phyloP scores from a whole-genome alignment of 257 asterid genomes.

The Ocimum tenuiflorum region DNA sequence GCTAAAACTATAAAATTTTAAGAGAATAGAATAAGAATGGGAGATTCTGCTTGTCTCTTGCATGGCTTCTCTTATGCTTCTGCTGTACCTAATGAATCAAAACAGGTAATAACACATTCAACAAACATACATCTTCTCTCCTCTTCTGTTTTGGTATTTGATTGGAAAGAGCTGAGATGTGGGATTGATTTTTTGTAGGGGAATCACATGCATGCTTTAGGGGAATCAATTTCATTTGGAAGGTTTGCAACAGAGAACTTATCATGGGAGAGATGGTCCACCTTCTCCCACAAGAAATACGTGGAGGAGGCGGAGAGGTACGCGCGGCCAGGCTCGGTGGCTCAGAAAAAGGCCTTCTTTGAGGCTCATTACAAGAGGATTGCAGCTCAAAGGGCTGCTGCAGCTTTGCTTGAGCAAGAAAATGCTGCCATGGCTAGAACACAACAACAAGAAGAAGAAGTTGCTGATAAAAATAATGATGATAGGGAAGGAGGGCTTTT shows the following conservation, averaged over 20 bases:
- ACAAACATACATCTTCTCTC: background rate
- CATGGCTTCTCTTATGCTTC: conserved; percentile 74
- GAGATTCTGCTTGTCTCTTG: conserved; percentile 72
- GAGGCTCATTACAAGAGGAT: conserved; percentile 95
- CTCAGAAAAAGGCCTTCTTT: conserved; percentile 92
- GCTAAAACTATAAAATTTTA: background rate
- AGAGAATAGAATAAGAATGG: conserved; percentile 54
- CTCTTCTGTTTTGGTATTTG: background rate
- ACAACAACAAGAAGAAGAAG: conserved; percentile 10
- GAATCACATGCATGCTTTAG: conserved; percentile 57
- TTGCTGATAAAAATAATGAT: background rate
- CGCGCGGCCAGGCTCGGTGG: conserved; percentile 81
- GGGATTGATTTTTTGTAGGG: conserved; percentile 39
- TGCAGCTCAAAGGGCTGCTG: conserved; percentile 84
- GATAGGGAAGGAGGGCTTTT: conserved; percentile 9
- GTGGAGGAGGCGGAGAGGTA: conserved; percentile 91
- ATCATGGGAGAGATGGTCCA: conserved; percentile 89
- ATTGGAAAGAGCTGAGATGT: background rate
- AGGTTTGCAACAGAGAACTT: conserved; percentile 63
- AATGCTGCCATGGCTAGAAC: conserved; percentile 25
- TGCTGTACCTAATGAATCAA: conserved; percentile 52
- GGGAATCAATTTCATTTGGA: conserved; percentile 84
- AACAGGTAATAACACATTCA: conserved; percentile 34
- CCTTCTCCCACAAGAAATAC: conserved; percentile 76
- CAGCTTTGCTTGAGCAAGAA: conserved; percentile 41